These are phyloP conservation scores for Jaminaea rosea DNA, from an alignment of 1,284 basidiomycete species.

Conservation along the genomic window DNA sequence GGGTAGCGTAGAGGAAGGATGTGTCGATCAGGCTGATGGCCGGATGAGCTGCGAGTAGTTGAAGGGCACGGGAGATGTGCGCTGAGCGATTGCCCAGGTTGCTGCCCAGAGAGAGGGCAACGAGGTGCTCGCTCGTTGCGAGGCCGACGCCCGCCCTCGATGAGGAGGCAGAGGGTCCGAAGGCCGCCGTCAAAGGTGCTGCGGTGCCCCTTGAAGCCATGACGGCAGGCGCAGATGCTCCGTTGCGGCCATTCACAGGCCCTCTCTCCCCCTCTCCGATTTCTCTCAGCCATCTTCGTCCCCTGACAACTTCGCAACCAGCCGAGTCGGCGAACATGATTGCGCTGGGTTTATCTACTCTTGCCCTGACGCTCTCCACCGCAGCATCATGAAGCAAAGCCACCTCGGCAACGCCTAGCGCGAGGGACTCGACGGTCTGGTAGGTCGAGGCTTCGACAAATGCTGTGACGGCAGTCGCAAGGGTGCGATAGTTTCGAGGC, in stretches of 20 bases:
- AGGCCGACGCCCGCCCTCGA: too few relatives aligned
- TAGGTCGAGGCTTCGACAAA: conserved; percentile 54
- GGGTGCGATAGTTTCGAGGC: conserved; percentile 21
- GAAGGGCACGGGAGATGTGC: conserved; percentile 70
- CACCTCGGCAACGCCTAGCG: conserved; percentile 58
- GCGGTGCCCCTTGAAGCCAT: not conserved
- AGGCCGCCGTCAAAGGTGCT: not conserved
- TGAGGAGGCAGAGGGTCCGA: not conserved
- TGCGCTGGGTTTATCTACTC: conserved; percentile 68
- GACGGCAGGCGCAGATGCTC: not conserved
- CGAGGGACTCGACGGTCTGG: conserved; percentile 66
- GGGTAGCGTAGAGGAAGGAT: conserved; percentile 85
- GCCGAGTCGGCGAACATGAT: conserved; percentile 62
- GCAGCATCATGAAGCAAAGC: conserved; percentile 43
- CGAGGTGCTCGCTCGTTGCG: conserved; percentile 40
- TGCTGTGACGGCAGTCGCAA: conserved; percentile 42
- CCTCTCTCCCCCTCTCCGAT: conserved; percentile 28
- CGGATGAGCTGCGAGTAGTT: conserved; percentile 47
- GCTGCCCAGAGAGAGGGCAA: conserved; percentile 73
- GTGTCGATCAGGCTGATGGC: conserved; percentile 58
- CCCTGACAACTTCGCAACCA: conserved; percentile 57
- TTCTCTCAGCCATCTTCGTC: too few relatives aligned
- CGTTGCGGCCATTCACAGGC: not conserved
- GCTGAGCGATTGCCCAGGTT: conserved; percentile 79
- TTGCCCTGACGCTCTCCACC: conserved; percentile 49